These are phyloP conservation scores for Echinochloa phyllopogon DNA, from an alignment of 176 grass and related monocot species.

Conservation along the genomic window DNA sequence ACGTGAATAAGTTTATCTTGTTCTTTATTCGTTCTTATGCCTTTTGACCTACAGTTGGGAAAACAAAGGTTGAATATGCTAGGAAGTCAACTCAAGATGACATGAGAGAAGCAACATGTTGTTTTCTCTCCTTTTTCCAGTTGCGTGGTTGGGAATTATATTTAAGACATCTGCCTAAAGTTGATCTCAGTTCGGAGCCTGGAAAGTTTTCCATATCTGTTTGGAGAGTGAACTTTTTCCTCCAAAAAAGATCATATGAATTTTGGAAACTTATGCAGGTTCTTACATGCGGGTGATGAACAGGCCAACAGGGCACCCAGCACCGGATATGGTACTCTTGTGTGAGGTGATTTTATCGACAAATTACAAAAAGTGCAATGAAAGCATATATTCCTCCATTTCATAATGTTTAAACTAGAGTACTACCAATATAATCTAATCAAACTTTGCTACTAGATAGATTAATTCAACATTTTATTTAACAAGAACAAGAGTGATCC, in stretches of 20 bases:
- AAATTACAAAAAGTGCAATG: not conserved
- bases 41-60: not conserved
- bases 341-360: not conserved
- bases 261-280: not conserved
- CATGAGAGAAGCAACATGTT: not conserved
- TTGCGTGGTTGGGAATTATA: not conserved
- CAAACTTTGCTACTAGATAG: not conserved
- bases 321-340: not conserved
- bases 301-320: not conserved
- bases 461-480: not conserved
- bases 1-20: not conserved
- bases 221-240: not conserved
- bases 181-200: not conserved
- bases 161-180: not conserved
- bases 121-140: not conserved
- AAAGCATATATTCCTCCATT: not conserved
- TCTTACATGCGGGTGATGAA: not conserved
- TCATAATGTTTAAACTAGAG: not conserved
- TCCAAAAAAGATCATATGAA: not conserved
- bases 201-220: not conserved
- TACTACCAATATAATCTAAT: not conserved
- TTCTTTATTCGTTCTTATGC: not conserved
- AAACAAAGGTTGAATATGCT: not conserved
- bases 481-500: no score
- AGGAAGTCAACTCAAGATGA: conserved; percentile 11